phyloP scores from a whole-genome alignment of 2,329 filamentous ascomycete species.

The Akanthomyces lecanii region DNA sequence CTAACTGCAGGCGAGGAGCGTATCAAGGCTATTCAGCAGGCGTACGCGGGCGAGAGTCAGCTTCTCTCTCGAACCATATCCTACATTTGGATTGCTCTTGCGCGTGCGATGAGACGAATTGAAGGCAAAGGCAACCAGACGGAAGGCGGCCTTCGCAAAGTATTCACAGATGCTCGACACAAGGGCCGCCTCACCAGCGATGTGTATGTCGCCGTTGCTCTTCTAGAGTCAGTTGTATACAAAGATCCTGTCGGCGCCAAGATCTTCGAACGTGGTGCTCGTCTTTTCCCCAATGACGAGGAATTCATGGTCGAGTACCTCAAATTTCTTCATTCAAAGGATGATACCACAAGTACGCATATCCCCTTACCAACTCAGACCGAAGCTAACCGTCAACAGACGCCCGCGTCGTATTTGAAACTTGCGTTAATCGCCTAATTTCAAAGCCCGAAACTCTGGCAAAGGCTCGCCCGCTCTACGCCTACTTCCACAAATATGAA shows the following conservation, averaged over 20 bases:
- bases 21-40: constrained; percentile 57
- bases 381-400: constrained; percentile 48
- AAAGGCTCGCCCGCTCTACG: constrained; percentile 80
- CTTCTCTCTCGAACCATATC: constrained; percentile 81
- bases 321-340: constrained; percentile 87
- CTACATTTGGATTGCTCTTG: constrained; percentile 90
- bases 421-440: constrained; percentile 77
- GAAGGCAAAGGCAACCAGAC: constrained; percentile 70
- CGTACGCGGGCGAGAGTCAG: constrained; percentile 67
- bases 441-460: constrained; percentile 68
- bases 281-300: constrained; percentile 90
- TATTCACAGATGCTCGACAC: constrained; percentile 85
- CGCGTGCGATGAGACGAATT: constrained; percentile 88
- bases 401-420: constrained; percentile 93
- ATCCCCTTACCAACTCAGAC: not conserved
- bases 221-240: constrained; percentile 94
- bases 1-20: constrained; percentile 62
- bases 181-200: constrained; percentile 87
- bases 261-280: constrained; percentile 92
- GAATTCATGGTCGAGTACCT: constrained; percentile 92
- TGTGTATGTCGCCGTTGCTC: constrained; percentile 87
- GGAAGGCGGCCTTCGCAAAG: constrained; percentile 75
- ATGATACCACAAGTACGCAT: constrained; percentile 84
- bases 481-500: constrained; percentile 93
- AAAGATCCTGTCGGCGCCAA: constrained; percentile 88